Percentiles rank a stretch among this genome's conserved stretches.
Conservation (phyloP, 2,329 filamentous ascomycete genomes). For the Phyllosticta paracitricarpa region DNA sequence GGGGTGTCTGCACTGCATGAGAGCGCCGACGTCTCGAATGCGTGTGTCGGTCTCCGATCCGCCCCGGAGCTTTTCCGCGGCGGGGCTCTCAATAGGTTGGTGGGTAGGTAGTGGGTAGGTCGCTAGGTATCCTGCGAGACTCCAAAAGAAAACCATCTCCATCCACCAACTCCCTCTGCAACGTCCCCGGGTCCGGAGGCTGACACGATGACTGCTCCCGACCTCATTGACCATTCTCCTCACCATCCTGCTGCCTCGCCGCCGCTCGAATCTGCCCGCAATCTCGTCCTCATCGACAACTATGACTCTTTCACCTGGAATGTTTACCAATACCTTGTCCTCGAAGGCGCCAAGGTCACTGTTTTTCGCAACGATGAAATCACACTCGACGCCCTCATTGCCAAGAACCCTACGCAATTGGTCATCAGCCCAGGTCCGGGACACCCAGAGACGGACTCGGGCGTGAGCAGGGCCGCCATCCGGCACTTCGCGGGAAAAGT, state of each 20-base stretch:
- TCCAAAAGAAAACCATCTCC: not conserved
- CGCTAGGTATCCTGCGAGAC: too few species aligned
- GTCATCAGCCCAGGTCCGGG: constrained; percentile 93
- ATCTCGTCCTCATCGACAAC: constrained; percentile 94
- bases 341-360: constrained; percentile 87
- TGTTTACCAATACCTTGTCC: constrained; percentile 92
- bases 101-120: too few species aligned
- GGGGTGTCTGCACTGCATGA: not conserved
- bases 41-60: not conserved
- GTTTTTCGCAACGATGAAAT: constrained; percentile 92
- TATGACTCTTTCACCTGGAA: constrained; percentile 99
- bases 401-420: constrained; percentile 79
- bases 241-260: constrained; percentile 67
- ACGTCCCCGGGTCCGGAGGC: not conserved
- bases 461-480: constrained; percentile 87
- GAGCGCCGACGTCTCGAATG: not conserved
- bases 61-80: not conserved
- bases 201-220: constrained; percentile 33
- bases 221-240: constrained; percentile 71
- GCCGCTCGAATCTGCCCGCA: constrained; percentile 69
- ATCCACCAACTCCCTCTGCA: not conserved
- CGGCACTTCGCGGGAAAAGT: constrained; percentile 88
- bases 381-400: constrained; percentile 70
- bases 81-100: not conserved
- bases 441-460: constrained; percentile 83